These are phyloP conservation scores for Cladophialophora yegresii DNA, from an alignment of 2,329 filamentous ascomycete species.

Conservation along the genomic window DNA sequence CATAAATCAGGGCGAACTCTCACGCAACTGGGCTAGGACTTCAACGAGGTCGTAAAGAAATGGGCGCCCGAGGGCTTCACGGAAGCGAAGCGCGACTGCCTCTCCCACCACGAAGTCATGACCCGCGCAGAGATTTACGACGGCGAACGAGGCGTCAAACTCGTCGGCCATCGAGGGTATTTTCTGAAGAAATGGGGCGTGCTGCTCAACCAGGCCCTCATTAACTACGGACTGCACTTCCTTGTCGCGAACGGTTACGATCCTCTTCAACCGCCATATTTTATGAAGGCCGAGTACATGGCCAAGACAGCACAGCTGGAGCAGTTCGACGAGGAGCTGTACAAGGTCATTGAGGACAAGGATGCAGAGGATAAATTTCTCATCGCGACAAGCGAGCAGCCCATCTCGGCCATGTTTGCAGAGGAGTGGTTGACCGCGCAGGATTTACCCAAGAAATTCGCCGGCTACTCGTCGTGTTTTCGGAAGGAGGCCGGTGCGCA, in stretches of 20 bases:
- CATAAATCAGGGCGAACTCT: neutral
- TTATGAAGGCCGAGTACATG: constrained; percentile 96
- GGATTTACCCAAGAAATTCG: constrained; percentile 87
- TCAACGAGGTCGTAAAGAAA: constrained; percentile 74
- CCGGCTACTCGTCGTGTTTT: constrained; percentile 93
- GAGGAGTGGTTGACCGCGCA: constrained; percentile 87
- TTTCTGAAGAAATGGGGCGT: constrained; percentile 88
- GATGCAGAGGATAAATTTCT: constrained; percentile 85
- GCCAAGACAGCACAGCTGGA: constrained; percentile 96
- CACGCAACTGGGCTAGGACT: constrained; percentile 56
- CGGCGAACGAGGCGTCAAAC: constrained; percentile 86
- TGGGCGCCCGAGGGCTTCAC: constrained; percentile 78
- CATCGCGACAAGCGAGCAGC: constrained; percentile 89
- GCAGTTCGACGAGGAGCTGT: constrained; percentile 96
- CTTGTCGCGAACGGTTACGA: constrained; percentile 78
- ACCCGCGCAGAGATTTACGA: constrained; percentile 87
- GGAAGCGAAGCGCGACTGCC: constrained; percentile 72
- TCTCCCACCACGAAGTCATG: constrained; percentile 95
- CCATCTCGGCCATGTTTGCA: constrained; percentile 86
- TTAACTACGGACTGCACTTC: constrained; percentile 94
- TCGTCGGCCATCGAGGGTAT: constrained; percentile 92
- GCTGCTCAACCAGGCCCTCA: constrained; percentile 85
- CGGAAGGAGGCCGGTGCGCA: constrained; percentile 91
- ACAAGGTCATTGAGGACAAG: constrained; percentile 85
- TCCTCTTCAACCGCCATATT: constrained; percentile 82